Evolutionary conservation across 2,329 filamentous ascomycete genomes (phyloP), one percentile per base, ranked within the genome.

Genomic region (Colletotrichum sp.): DNA sequence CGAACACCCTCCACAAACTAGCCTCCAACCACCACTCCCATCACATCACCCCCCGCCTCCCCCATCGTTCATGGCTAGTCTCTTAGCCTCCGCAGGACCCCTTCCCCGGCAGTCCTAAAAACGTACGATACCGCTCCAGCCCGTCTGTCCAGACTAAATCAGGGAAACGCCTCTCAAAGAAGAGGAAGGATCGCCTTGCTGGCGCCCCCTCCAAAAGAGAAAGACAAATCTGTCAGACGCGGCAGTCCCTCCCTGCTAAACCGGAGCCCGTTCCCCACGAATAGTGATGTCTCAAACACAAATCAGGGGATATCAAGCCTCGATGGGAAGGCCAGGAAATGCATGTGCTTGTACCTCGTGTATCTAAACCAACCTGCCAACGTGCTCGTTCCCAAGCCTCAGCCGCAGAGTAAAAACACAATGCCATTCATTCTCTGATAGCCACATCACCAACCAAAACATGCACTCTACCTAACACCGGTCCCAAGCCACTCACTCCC

Each of bases 31-130:
- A 22, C 25, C 36, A 19, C 36, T 44, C 36, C 32, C 19, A 48
- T 22, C 30, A 28, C 32, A 27, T 48, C 27, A 48, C 15, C 13
- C 25, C 25, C 15, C 25, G 13, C 48, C 30, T 15, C 44, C 44
- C 48, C 39, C 64, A 36, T n/a, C 48, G 65, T 68, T 68, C 65
- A 48, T 68, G 30, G 28, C 48, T 68, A 68, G 44, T 28, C 32
- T 22, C 48, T 68, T 68, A 57, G 65, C 44, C 65, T 67, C 48
- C 68, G 68, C 59, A 64, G 68, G 68, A 71, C 59, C 59, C 65
- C 19, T 68, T 71, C 28, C 59, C 59, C 59, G 36, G 57, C 68
- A 64, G 27, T 32, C 27, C 32, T 30, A 16, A 64, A 22, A 63
- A 27, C 34, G 30, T 48, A 48, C 19, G 39, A 48, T 48, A 12